Evolutionary conservation across 192 early-diverging fungal species (phyloP), one percentile per base, ranked within the genome.

Genomic region (Coemansia sp.): DNA sequence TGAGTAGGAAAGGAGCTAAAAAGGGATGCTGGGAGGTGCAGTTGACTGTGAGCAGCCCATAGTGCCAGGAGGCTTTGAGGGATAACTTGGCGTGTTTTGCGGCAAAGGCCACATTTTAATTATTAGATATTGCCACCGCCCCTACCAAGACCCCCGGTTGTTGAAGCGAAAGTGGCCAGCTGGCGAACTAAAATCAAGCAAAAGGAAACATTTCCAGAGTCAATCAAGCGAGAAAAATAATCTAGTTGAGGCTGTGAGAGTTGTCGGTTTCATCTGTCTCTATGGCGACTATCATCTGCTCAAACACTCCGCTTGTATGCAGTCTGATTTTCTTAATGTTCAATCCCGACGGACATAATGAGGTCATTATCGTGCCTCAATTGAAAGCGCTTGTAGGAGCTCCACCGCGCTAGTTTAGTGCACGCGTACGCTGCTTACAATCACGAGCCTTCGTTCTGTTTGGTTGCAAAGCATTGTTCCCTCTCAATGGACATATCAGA

Each of bases 71-170:
- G n/a, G 25, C 5, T 45, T 45, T 8, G 42, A 17, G 45, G 45
- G 17, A 32, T 29, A 18, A 1, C 21, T 42, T 9, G 21, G 21
- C 31, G 15, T 30, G n/a, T 47, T 47, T 47, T 14, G 45, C 45
- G 45, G 45, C 45, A 47, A 8, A 25, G 6, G 43, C 43, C 43
- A 30, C 43, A 8, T 30, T 41, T 46, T 30, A 46, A 30, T 46
- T 46, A 30, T 46, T 17, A 2, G 26, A 15, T 15, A 46, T 46
- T 31, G 45, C 45, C 45, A 47, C 27, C 3, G 27, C 31, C 45
- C 45, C 45, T 29, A 47, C 27, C 22, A 14, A 47, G n/a, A n/a
- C n/a, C n/a, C n/a, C n/a, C n/a, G n/a, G n/a, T n/a, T n/a, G n/a
- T n/a, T n/a, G n/a, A n/a, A n/a, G n/a, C n/a, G n/a, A n/a, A n/a